Percentiles rank a stretch among this genome's conserved stretches.
Evolutionary conservation across 177 flowering plant species (phyloP).

Genomic region (Vitis hybrid): DNA sequence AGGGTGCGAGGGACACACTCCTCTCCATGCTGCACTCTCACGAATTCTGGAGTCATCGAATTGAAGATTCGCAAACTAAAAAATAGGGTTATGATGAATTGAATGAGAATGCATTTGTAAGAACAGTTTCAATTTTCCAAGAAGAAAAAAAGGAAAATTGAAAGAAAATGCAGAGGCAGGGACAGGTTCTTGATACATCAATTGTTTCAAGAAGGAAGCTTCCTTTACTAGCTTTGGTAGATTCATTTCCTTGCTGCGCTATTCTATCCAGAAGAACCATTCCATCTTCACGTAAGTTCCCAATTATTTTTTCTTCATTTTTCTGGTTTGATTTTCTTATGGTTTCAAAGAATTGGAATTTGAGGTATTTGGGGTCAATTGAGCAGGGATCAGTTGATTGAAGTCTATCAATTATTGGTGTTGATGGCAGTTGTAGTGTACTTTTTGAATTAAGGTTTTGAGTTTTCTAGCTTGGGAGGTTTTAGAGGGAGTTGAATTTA

Average conservation of each 20-base stretch:
- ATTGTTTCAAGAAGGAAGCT: conserved; percentile 33
- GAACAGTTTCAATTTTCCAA: background rate
- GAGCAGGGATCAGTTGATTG: background rate
- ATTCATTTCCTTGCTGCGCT: conserved; percentile 26
- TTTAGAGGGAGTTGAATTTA: background rate
- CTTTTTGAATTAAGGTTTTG: background rate
- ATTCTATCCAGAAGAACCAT: conserved; percentile 14
- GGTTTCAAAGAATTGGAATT: background rate
- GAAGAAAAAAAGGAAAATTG: background rate
- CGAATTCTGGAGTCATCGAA: no score
- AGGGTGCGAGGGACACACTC: no score
- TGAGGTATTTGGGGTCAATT: background rate
- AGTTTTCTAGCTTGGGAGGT: background rate
- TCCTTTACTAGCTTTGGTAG: conserved; percentile 29
- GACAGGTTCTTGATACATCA: conserved; percentile 24
- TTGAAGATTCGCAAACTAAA: no score
- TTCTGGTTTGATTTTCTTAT: background rate
- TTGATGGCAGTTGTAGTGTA: background rate
- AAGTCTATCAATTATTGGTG: background rate
- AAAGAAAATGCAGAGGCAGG: conserved; percentile 28
- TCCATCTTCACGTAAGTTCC: conserved; percentile 35
- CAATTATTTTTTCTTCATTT: no score
- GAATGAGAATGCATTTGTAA: conserved; percentile 6
- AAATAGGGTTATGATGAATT: background rate
- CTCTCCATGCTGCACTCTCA: no score